phyloP scores from a whole-genome alignment of 768 basidiomycete genomes.

The Amanita pseudoporphyria region DNA sequence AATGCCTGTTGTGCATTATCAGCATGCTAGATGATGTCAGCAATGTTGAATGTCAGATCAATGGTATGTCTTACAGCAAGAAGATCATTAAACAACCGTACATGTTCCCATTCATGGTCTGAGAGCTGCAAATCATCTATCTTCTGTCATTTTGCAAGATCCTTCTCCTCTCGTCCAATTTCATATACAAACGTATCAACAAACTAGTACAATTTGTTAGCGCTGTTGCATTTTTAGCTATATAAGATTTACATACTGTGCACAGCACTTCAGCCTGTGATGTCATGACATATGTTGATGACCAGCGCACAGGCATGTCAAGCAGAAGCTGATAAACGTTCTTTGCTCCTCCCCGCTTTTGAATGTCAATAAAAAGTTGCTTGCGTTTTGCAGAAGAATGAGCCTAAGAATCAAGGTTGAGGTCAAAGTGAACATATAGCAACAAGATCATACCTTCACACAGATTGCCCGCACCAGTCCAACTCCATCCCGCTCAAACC shows the following conservation, averaged over 20 bases:
- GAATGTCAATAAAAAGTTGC: constrained; percentile 17
- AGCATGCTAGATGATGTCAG: constrained; percentile 15
- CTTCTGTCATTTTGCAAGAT: constrained; percentile 16
- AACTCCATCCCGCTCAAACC: constrained; percentile 19
- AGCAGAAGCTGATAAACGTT: no score
- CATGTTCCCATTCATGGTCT: constrained; percentile 16
- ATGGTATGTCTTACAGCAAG: constrained; percentile 10
- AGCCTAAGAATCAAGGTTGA: constrained; percentile 13
- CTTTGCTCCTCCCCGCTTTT: no score
- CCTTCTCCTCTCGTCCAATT: constrained; percentile 16
- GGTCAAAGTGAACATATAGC: constrained; percentile 7
- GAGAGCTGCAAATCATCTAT: constrained; percentile 13
- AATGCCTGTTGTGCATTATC: constrained; percentile 25
- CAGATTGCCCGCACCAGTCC: constrained; percentile 18
- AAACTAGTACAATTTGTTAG: no score
- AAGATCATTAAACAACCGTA: constrained; percentile 12
- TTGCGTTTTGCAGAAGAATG: constrained; percentile 15
- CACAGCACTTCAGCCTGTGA: no score
- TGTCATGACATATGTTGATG: no score
- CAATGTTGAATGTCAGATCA: background rate
- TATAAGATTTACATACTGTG: no score
- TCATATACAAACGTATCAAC: no score
- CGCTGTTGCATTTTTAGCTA: no score
- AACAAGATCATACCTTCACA: constrained; percentile 14
- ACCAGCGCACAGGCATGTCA: no score